A percentile compares a stretch with the other conserved stretches of the same genome.
phyloP scores from a whole-genome alignment of 352 stramenopile genomes.

The Phytophthora crassamura region DNA sequence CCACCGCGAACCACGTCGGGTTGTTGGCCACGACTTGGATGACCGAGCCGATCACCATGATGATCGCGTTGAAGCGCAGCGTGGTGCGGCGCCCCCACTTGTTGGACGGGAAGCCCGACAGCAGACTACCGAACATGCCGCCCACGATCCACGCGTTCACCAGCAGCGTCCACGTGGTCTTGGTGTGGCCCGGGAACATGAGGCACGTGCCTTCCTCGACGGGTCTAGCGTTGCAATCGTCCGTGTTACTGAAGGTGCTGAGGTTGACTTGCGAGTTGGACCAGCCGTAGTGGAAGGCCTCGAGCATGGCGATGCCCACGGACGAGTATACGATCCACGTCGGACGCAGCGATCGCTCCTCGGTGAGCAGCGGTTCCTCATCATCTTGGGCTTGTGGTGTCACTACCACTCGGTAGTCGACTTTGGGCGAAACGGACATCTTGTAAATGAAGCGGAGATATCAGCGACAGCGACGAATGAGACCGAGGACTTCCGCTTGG shows the following conservation, averaged over 20 bases:
- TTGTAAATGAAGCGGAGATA: no score
- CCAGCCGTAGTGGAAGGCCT: conserved; percentile 65
- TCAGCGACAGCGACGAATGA: no score
- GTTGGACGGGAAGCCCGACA: conserved; percentile 44
- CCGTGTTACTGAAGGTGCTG: conserved; percentile 51
- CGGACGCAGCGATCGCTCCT: conserved; percentile 3
- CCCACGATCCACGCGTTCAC: conserved; percentile 65
- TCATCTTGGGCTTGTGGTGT: no score
- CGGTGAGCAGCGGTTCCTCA: no score
- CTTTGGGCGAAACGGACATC: no score
- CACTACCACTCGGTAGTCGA: no score
- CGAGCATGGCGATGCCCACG: conserved; percentile 38
- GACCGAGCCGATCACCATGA: conserved; percentile 44
- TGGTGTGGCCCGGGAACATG: conserved; percentile 65
- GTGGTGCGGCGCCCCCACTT: conserved; percentile 52
- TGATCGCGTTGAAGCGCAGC: conserved; percentile 31
- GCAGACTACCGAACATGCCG: conserved; percentile 55
- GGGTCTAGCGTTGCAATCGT: conserved; percentile 44
- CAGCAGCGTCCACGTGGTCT: conserved; percentile 52
- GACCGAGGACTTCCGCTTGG: no score
- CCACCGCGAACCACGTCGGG: conserved; percentile 34
- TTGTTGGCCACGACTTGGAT: conserved; percentile 34
- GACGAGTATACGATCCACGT: conserved; percentile 52
- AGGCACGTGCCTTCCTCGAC: conserved; percentile 52
- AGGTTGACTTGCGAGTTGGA: conserved; percentile 58